Evolutionary conservation across 164 flowering plant species (phyloP), one percentile per base, ranked within the genome.

Genomic region (Umbellularia californica): DNA sequence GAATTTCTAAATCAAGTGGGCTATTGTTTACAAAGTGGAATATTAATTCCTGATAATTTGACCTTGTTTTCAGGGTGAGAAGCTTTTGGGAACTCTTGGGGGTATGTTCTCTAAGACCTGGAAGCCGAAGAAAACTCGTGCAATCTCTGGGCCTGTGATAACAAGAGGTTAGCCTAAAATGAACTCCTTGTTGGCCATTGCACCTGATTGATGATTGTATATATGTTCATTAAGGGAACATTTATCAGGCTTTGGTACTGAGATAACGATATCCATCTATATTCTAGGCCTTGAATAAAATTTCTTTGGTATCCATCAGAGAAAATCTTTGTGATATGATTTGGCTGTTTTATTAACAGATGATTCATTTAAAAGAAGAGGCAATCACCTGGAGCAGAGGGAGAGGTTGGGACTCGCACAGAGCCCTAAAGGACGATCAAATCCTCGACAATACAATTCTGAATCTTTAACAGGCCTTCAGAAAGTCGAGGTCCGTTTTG

Each of bases 31-130:
- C 27, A 24, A 65, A 10, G 69, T 33, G 20, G 50, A 17, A 28
- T 27, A 30, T 28, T 19, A 55, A 15, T 55, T 22, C 11, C n/a
- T 70, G 30, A 51, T 27, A 58, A 7, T 41, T 70, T 22, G 2
- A 28, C 22, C n/a, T 70, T 74, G 35, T 52, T 77, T 73, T 77
- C 84, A 82, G 84, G 82, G 82, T 60, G 84, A 82, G 77, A 79
- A 82, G 80, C 82, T 82, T 51, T 76, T 93, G 79, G 95, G 95
- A 67, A 92, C 87, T 81, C 93, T 95, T 72, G 98, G 98, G 2
- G 98, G 99, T 68, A 84, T 93, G 64, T 93, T 95, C 76, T 92
- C 98, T 2, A 95, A 75, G 82, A 85, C 98, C 19, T 95, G 99
- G 99, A 95, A 88, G 85, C 94, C 99, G 51, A 93, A 90, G 85